Conservation (phyloP, 1,284 basidiomycete genomes). For the Rhodotorula sp. region DNA sequence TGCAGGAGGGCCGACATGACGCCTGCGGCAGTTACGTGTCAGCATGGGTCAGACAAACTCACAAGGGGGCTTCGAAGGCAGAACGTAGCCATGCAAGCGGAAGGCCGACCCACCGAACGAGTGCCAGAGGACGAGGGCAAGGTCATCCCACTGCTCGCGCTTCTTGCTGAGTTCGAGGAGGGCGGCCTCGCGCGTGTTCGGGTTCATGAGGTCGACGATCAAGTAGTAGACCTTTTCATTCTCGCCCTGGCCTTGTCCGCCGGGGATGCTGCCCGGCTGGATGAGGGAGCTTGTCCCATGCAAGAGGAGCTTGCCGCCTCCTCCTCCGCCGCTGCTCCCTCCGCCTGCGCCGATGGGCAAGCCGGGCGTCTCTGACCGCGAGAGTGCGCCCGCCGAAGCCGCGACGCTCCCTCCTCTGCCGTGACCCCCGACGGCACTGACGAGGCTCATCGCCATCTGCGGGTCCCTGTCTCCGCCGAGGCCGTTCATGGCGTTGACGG, state of each 20-base stretch:
- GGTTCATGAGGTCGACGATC: conserved; percentile 78
- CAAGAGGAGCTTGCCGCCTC: conserved; percentile 37
- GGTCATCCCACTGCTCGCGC: conserved; percentile 97
- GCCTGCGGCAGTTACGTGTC: conserved; percentile 56
- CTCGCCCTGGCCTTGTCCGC: conserved; percentile 52
- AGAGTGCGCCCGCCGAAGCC: conserved; percentile 5
- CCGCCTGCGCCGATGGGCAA: conserved; percentile 10
- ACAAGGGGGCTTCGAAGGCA: too few relatives aligned
- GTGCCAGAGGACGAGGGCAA: conserved; percentile 97
- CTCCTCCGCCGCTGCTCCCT: conserved; percentile 3
- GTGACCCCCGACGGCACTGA: not conserved
- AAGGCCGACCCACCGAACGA: conserved; percentile 76
- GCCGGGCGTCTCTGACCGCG: conserved; percentile 32
- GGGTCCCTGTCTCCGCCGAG: conserved; percentile 5
- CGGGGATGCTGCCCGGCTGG: conserved; percentile 40
- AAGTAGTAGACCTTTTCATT: conserved; percentile 78
- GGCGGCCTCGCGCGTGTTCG: conserved; percentile 76
- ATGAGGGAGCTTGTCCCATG: conserved; percentile 32
- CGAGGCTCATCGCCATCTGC: not conserved
- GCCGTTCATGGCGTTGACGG: conserved; percentile 36
- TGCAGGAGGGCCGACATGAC: conserved; percentile 98
- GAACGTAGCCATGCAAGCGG: not conserved
- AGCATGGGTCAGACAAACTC: too few relatives aligned
- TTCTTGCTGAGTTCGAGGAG: conserved; percentile 97
- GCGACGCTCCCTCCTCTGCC: conserved; percentile 6